Evolutionary conservation across 169 alveolate genomes (phyloP).

Genomic region (Plasmodium vinckei): DNA sequence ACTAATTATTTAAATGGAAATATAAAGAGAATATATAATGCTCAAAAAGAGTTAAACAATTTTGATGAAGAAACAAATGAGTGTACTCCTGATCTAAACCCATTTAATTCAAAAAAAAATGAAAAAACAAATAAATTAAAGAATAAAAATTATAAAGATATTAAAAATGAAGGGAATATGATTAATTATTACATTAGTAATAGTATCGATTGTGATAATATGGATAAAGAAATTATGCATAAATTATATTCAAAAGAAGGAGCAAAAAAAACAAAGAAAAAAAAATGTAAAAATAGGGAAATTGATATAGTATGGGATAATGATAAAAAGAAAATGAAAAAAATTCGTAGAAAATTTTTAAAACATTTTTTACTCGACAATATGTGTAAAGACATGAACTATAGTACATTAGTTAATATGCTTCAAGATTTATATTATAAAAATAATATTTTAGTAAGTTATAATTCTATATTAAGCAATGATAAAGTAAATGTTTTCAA

Average conservation of each 20-base stretch:
- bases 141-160: background rate
- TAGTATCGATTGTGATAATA: background rate
- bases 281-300: background rate
- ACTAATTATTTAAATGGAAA: background rate
- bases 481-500: slow-evolving; percentile 19
- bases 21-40: background rate
- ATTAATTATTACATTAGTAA: background rate
- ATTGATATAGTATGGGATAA: background rate
- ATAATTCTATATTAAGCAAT: slow-evolving; percentile 14
- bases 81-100: background rate
- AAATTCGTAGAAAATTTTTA: too few species aligned
- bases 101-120: background rate
- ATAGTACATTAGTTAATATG: slow-evolving; percentile 7
- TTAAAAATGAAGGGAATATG: too few species aligned
- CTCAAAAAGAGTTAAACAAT: background rate
- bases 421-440: slow-evolving; percentile 25
- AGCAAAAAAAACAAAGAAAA: background rate
- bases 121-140: background rate
- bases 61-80: background rate
- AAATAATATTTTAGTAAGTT: slow-evolving; percentile 26
- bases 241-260: slow-evolving; percentile 5
- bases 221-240: slow-evolving; percentile 40
- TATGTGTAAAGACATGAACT: slow-evolving; percentile 31
- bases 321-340: background rate
- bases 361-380: slow-evolving; percentile 9